Evolutionary conservation across 1,284 basidiomycete species (phyloP).

Genomic region (Irpex sp.): DNA sequence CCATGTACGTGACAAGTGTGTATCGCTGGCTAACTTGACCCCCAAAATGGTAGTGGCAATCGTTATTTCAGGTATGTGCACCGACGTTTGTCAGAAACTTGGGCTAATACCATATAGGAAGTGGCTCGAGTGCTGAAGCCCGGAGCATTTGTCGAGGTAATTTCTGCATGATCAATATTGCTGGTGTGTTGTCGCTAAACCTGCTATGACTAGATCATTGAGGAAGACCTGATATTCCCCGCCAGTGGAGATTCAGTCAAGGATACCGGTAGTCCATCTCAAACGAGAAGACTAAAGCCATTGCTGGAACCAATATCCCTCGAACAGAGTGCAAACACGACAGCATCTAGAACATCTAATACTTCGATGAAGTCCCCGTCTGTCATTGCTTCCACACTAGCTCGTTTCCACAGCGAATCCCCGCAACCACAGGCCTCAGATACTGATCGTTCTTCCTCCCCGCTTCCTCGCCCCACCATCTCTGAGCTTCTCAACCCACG

Average conservation of each 20-base stretch:
- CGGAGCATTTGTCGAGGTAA: constrained; percentile 52
- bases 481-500: constrained; percentile 36
- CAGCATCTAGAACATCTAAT: neutral
- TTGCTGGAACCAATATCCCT: neutral
- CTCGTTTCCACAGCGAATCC: neutral
- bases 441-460: neutral
- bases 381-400: neutral
- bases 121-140: constrained; percentile 54
- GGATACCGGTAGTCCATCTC: constrained; percentile 7
- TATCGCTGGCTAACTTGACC: too few species aligned
- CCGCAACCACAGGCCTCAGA: neutral
- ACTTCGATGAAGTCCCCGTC: neutral
- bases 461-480: constrained; percentile 10
- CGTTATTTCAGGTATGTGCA: constrained; percentile 30
- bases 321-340: neutral
- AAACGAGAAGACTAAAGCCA: neutral
- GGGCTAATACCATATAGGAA: constrained; percentile 40
- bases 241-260: constrained; percentile 34
- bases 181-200: neutral
- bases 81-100: neutral
- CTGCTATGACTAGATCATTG: constrained; percentile 46
- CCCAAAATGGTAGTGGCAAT: constrained; percentile 26
- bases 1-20: too few species aligned
- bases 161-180: constrained; percentile 2
- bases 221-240: constrained; percentile 72